Evolutionary conservation across 2,329 filamentous ascomycete genomes (phyloP).

Genomic region (Diaporthe sp.): DNA sequence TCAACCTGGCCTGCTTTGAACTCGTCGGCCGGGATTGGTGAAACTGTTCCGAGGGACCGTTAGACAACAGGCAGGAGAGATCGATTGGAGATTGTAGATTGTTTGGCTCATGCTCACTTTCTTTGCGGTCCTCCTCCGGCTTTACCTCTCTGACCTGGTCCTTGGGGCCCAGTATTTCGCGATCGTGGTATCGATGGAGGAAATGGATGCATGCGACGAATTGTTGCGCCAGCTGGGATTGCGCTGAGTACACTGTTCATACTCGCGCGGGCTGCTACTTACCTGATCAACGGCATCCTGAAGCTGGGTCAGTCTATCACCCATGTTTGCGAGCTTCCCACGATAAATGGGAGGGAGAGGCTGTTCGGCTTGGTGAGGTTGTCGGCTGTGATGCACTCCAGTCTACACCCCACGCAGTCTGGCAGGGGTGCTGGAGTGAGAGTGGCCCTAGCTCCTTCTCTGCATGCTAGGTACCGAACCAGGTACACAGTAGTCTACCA

Average conservation of each 20-base stretch:
- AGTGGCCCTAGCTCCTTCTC: conserved; percentile 24
- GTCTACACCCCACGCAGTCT: not conserved
- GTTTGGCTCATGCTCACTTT: conserved; percentile 50
- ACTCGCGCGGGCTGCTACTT: conserved; percentile 38
- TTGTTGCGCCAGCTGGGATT: conserved; percentile 70
- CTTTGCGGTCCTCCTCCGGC: conserved; percentile 61
- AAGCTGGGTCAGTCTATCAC: conserved; percentile 82
- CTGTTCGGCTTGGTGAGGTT: not conserved
- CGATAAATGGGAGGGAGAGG: not conserved
- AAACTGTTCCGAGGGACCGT: conserved; percentile 50
- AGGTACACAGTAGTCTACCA: too few relatives aligned
- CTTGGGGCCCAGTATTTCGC: conserved; percentile 65
- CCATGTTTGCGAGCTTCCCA: conserved; percentile 59
- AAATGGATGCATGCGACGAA: conserved; percentile 76
- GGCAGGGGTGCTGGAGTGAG: conserved; percentile 7
- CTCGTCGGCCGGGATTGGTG: conserved; percentile 70
- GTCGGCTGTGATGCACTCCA: not conserved
- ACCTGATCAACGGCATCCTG: conserved; percentile 89
- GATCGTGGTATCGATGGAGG: conserved; percentile 75
- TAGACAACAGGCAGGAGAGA: not conserved
- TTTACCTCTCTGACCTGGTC: conserved; percentile 71
- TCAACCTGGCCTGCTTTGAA: conserved; percentile 77
- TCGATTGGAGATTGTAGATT: not conserved
- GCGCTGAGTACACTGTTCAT: not conserved
- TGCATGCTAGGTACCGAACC: not conserved